Evolutionary conservation across 1,139 yeast genomes (phyloP).

Genomic region (Pichia sp.): DNA sequence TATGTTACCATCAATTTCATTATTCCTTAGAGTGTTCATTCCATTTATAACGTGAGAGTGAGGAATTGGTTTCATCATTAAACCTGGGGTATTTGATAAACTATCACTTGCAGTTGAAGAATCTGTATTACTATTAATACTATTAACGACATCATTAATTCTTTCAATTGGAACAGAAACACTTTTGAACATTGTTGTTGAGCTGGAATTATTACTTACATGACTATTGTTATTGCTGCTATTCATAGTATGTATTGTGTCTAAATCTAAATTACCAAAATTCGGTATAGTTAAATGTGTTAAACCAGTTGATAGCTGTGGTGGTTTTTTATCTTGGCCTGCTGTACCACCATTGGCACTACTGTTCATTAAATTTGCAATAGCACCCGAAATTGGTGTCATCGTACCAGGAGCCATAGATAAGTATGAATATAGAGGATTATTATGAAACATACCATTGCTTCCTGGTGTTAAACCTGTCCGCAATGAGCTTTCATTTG

Average conservation of each 20-base stretch:
- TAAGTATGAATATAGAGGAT: slow-evolving; percentile 10
- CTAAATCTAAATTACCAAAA: slow-evolving; percentile 1
- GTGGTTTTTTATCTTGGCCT: neutral
- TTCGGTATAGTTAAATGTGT: slow-evolving; percentile 4
- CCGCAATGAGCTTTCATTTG: slow-evolving; percentile 60
- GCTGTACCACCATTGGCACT: neutral
- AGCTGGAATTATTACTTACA: neutral
- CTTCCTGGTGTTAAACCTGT: slow-evolving; percentile 57
- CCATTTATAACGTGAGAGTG: neutral
- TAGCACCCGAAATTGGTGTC: slow-evolving; percentile 5
- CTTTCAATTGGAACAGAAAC: neutral
- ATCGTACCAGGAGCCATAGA: slow-evolving; percentile 7
- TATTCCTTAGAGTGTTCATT: neutral
- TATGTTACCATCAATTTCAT: neutral
- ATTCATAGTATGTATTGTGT: neutral
- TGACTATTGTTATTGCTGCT: neutral
- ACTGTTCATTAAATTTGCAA: neutral
- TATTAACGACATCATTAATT: neutral
- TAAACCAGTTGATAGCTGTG: slow-evolving; percentile 5
- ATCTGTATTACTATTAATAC: neutral
- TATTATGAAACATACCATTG: slow-evolving; percentile 3
- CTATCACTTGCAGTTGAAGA: neutral
- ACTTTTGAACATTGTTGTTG: neutral
- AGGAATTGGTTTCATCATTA: slow-evolving; percentile 1
- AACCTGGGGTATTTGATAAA: slow-evolving; percentile 1